Conservation (phyloP, 2,329 filamentous ascomycete species). For the Graphilbum fragrans region DNA sequence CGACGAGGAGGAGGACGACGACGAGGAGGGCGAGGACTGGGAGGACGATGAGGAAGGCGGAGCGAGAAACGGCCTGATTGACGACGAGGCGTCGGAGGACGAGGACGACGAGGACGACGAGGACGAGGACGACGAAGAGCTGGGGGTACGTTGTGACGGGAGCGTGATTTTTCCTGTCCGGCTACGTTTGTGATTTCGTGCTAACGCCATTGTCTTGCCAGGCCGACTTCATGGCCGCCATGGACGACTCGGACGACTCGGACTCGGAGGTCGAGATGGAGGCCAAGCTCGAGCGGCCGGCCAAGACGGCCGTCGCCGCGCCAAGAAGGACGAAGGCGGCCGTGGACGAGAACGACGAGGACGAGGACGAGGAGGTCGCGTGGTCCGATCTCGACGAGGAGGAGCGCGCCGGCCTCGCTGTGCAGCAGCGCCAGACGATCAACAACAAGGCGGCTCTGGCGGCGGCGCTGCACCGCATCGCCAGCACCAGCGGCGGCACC, state of each 20-base stretch:
- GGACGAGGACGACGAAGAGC: conserved; percentile 16
- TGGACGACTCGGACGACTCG: conserved; percentile 49
- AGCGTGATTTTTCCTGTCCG: too few species aligned
- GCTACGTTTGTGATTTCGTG: background rate
- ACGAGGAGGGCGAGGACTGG: conserved; percentile 23
- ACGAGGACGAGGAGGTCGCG: conserved; percentile 73
- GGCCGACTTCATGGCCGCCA: conserved; percentile 38
- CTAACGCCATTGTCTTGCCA: too few species aligned
- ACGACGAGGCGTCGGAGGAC: conserved; percentile 20
- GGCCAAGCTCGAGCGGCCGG: conserved; percentile 47
- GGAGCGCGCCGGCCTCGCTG: conserved; percentile 76
- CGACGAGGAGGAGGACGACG: conserved; percentile 13
- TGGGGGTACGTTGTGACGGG: conserved; percentile 13
- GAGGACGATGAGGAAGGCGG: conserved; percentile 18
- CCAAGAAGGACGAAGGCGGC: conserved; percentile 1
- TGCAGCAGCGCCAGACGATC: conserved; percentile 87
- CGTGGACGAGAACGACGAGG: conserved; percentile 33
- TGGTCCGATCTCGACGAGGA: conserved; percentile 66
- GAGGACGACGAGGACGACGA: conserved; percentile 20
- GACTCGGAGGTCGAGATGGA: conserved; percentile 71
- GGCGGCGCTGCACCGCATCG: conserved; percentile 67
- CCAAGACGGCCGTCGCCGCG: conserved; percentile 10
- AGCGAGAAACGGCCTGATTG: conserved; percentile 12
- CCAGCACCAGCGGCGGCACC: conserved; percentile 36
- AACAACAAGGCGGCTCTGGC: conserved; percentile 89